Evolutionary conservation across 768 basidiomycete genomes (phyloP), one percentile per base, ranked within the genome.

Genomic region (Tephrocybe sp.): DNA sequence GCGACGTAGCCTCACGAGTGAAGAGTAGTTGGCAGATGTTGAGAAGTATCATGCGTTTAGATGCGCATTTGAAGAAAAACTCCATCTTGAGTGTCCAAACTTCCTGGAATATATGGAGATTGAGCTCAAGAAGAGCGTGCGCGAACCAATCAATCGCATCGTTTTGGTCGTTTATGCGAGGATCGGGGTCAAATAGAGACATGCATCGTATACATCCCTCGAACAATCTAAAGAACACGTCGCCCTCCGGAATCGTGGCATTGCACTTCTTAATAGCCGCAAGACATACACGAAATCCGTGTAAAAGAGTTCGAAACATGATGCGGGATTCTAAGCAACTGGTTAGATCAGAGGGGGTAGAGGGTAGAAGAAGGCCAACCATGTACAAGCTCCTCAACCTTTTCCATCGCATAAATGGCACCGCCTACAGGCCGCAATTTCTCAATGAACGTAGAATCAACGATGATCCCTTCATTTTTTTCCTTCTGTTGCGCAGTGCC

Each of bases 51-150:
- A 87, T 82, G 44, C 92, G 87, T 58, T 86, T 85, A 56, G 85
- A 78, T 0, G 86, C 82, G 56, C 80, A 81, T 58, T 87, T 79
- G 65, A 97, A 88, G 73, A 95, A 97, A 65, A 94, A 87, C 22
- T 84, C 86, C 71, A 98, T 88, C 65, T 92, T 88, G 64, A 84
- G 85, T 32, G 89, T 92, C 93, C 95, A 96, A 30, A 98, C 90
- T 69, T 97, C 93, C 66, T 96, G 89, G 65, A 97, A 95, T 53
- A 95, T 88, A 61, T 96, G 91, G 7, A 89, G 75, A 62, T 97
- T 89, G 60, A 95, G 80, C 65, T 94, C 89, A 33, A 83, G 68
- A 39, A 95, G 78, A 36, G 89, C 83, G 19, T 82, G 79, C 5
- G 81, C 84, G 52, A 98, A 82, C 77, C 86, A 85, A 51, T 99